These are phyloP conservation scores for Pyrus hybrid DNA, from an alignment of 331 rosid genomes.

Conservation along the genomic window DNA sequence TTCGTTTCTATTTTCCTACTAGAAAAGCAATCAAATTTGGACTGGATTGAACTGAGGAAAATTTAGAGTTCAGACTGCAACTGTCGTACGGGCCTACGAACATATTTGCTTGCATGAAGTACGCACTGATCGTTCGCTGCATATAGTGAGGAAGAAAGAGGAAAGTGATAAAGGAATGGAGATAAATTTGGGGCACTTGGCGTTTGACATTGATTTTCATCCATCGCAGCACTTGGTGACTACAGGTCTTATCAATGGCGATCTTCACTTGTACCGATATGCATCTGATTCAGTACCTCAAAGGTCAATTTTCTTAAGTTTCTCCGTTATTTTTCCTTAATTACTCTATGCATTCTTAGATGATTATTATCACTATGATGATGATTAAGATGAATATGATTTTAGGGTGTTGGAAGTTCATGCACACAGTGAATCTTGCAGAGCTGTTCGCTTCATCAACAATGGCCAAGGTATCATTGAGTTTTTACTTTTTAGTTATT, in stretches of 20 bases:
- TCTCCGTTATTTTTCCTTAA: not conserved
- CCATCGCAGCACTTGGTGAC: conserved; percentile 54
- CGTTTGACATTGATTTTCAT: conserved; percentile 79
- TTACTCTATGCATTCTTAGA: not conserved
- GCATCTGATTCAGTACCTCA: conserved; percentile 40
- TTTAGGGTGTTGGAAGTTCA: conserved; percentile 61
- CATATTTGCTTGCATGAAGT: not conserved
- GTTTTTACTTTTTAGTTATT: not conserved
- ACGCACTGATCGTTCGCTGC: not conserved
- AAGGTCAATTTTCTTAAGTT: conserved; percentile 26
- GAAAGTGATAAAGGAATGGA: conserved; percentile 32
- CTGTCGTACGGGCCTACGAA: not conserved
- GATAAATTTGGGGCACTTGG: conserved; percentile 46
- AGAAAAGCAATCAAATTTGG: not conserved
- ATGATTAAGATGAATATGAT: not conserved
- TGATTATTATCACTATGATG: not conserved
- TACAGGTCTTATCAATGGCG: conserved; percentile 56
- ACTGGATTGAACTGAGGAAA: not conserved
- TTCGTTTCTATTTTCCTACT: not conserved
- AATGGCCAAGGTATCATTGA: conserved; percentile 57
- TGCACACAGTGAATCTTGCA: conserved; percentile 76
- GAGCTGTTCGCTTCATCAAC: conserved; percentile 73
- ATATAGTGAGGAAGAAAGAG: not conserved
- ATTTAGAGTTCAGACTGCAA: not conserved
- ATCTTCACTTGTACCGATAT: conserved; percentile 67